Evolutionary conservation across 768 basidiomycete genomes (phyloP), one percentile per base, ranked within the genome.

Genomic region (Gloeophyllum trabeum): DNA sequence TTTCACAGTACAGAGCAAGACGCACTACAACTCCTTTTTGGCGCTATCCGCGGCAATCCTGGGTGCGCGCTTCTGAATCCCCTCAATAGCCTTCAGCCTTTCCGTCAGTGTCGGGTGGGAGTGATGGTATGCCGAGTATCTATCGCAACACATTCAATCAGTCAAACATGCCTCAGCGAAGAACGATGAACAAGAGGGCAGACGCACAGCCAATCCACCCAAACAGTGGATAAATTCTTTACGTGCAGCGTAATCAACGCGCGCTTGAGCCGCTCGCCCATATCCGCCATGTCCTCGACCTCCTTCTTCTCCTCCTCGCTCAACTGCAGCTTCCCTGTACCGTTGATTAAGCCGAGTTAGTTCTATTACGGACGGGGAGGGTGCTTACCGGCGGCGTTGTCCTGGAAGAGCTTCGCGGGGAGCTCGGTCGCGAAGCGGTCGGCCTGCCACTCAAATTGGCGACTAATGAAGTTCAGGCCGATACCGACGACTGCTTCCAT

Each of bases 71-170:
- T n/a, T n/a, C 20, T 78, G 71, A 66, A 73, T 78, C n/a, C 61
- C 57, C 45, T 94, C 89, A 28, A 96, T 70, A 2, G 77, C 88
- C 48, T 75, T 79, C 53, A 97, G 65, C 5, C 93, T 75, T 64
- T 99, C 93, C 26, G 86, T 83, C 49, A 99, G 60, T 2, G 91
- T 96, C 4, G 94, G 94, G 61, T 99, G 94, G 37, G 87, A 92
- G 61, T 97, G 90, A 59, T 96, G 90, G 52, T 90, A 96, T 18
- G 88, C 87, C 40, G 91, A 96, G 64, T 94, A 96, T 44, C 84
- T 86, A 5, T 26, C 19, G 45, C 23, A 45, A 39, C 16, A 25
- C 30, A n/a, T 14, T 40, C 35, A 36, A 48, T 39, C 21, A 19
- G 44, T 32, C 13, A 28, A 6, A 5, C 40, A 20, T 26, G 40